Base-by-base conservation (phyloP, 805 yeast genomes). In the Saccharomyces eubayanus region DNA sequence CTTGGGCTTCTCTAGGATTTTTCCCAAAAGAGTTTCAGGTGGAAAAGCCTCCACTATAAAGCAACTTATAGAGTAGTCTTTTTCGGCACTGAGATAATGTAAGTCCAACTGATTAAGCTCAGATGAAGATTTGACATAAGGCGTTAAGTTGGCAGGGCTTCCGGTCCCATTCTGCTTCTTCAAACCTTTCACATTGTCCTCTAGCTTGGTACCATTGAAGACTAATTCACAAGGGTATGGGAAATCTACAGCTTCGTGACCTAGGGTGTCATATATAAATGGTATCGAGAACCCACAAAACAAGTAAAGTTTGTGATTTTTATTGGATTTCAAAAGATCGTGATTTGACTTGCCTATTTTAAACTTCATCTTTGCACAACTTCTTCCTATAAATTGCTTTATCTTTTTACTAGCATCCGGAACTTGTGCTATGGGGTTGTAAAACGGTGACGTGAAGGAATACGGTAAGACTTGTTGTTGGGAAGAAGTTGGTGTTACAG, bases 91-190 rank as follows among this genome's bases (percentile, higher is more conserved):
- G 0, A 83, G 83, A 62, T 84, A 87, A 2, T 76, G 74, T 29
- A 84, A 62, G 50, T 77, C 78, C 36, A 84, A 62, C 9, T 65
- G 61, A 61, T 82, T 84, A 10, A 57, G 41, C 2, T 56, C 55
- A 3, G 66, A 69, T 16, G 66, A 56, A 0, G 60, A 54, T 31
- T 50, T 55, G 10, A 79, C 47, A 46, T 69, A 71, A 1, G 73
- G 72, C 0, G 96, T 85, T 43, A 91, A 59, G 66, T 91, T 87
- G 0, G 88, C 89, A 0, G 97, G 97, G 55, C 80, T 77, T 1
- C 89, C 84, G 0, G 96, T 83, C 0, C 96, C 96, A 0, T 80
- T 79, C 54, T 77, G 79, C 47, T 85, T 85, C 62, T 88, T 88
- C 20, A 90, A 71, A 0, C 97, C 97, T 52, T 82, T 79, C 1